Conservation (phyloP, 805 yeast species). For the Candida krabiensis region DNA sequence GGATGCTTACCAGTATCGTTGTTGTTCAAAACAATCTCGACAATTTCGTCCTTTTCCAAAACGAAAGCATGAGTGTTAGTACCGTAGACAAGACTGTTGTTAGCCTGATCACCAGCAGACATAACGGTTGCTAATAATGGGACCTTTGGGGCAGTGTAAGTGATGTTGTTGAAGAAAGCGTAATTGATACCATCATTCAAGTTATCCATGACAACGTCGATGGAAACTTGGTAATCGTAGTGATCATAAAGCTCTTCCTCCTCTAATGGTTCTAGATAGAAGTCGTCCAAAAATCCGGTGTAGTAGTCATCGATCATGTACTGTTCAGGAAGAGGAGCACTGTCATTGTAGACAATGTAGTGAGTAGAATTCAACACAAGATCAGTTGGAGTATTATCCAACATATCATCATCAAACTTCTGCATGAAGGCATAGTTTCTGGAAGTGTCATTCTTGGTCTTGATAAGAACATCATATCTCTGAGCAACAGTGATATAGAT, state of each 20-base stretch:
- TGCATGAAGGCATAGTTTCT: constrained; percentile 82
- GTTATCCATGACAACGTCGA: constrained; percentile 82
- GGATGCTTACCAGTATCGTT: constrained; percentile 93
- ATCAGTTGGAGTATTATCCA: constrained; percentile 69
- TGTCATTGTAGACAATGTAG: constrained; percentile 52
- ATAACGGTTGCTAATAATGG: constrained; percentile 83
- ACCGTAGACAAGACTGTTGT: constrained; percentile 65
- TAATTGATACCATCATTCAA: constrained; percentile 85
- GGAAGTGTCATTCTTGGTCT: constrained; percentile 61
- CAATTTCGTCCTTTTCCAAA: constrained; percentile 60
- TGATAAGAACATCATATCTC: constrained; percentile 78
- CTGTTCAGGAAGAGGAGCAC: constrained; percentile 44
- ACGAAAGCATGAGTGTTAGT: constrained; percentile 76
- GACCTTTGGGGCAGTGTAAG: constrained; percentile 78
- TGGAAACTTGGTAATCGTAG: constrained; percentile 66
- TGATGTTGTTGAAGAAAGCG: constrained; percentile 91
- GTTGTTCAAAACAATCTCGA: constrained; percentile 84
- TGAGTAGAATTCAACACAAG: constrained; percentile 73
- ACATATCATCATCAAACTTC: constrained; percentile 76
- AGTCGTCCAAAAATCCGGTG: constrained; percentile 67
- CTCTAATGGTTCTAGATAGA: constrained; percentile 64
- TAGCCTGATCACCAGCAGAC: constrained; percentile 62
- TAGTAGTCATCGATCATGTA: constrained; percentile 48
- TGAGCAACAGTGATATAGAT: constrained; percentile 89
- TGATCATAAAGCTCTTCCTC: constrained; percentile 57